Conservation (phyloP, 1,139 yeast genomes). For the Hyphopichia khmerensis region DNA sequence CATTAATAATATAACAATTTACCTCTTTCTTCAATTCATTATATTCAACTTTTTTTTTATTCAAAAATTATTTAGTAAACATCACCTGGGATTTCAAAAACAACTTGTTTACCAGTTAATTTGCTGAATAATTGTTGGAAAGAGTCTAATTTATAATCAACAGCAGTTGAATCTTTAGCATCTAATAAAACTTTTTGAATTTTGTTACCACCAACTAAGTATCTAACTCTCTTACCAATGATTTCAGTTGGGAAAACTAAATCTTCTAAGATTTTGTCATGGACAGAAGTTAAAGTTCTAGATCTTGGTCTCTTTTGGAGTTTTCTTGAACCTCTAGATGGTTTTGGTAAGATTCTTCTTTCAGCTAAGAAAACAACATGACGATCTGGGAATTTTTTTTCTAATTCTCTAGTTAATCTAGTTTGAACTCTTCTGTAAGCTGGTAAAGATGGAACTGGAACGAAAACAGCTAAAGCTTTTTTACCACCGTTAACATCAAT, state of each 20-base stretch:
- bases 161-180: conserved; percentile 96
- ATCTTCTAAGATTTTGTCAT: conserved; percentile 98
- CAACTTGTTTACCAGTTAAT: conserved; percentile 99
- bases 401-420: conserved; percentile 98
- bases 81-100: conserved; percentile 90
- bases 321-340: conserved; percentile 88
- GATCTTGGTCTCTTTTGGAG: conserved; percentile 99
- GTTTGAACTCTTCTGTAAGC: conserved; percentile 97
- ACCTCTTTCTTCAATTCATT: neutral
- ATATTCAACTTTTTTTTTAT: neutral
- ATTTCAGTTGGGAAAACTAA: conserved; percentile 99
- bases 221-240: conserved; percentile 98
- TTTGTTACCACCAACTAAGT: conserved; percentile 98
- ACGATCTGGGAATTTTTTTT: conserved; percentile 99
- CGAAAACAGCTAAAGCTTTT: conserved; percentile 97
- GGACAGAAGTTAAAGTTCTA: conserved; percentile 98
- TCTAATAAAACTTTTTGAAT: conserved; percentile 97
- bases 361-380: conserved; percentile 99
- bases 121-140: conserved; percentile 98
- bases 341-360: conserved; percentile 99
- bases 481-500: conserved; percentile 98
- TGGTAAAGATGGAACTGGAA: conserved; percentile 92
- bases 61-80: conserved; percentile 36
- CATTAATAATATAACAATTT: neutral
- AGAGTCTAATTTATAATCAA: conserved; percentile 98